Evolutionary conservation across 2,329 filamentous ascomycete species (phyloP).

Genomic region (Fusarium veterinarium): DNA sequence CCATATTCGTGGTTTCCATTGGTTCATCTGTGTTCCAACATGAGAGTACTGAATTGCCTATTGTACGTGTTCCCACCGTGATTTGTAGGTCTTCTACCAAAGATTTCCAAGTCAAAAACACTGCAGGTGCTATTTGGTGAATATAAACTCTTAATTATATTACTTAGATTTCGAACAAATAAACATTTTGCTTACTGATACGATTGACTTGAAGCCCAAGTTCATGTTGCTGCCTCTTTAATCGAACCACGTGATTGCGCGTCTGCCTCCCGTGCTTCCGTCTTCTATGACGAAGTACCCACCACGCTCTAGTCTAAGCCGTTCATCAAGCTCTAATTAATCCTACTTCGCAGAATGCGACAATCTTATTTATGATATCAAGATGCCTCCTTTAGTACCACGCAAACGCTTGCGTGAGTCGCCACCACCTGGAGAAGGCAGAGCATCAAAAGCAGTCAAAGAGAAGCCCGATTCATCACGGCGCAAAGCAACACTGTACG

Average conservation of each 20-base stretch:
- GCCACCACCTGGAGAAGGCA: constrained; percentile 47
- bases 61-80: rapidly evolving
- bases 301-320: not conserved
- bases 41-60: not conserved
- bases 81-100: not conserved
- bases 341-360: constrained; percentile 23
- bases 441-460: constrained; percentile 44
- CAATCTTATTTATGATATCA: constrained; percentile 19
- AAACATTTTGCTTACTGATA: not conserved
- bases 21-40: not conserved
- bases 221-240: not conserved
- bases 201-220: not conserved
- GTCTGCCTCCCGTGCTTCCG: not conserved
- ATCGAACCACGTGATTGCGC: constrained; percentile 20
- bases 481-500: constrained; percentile 69
- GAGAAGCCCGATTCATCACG: constrained; percentile 33
- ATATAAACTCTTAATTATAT: not conserved
- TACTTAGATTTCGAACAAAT: not conserved
- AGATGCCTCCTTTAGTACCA: constrained; percentile 75
- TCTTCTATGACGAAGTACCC: constrained; percentile 32
- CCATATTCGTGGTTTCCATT: not conserved
- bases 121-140: not conserved
- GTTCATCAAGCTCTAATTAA: not conserved
- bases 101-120: not conserved
- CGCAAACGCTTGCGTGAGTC: constrained; percentile 72